phyloP scores from a whole-genome alignment of 192 early-diverging fungal genomes.

The Dissophora ornata region DNA sequence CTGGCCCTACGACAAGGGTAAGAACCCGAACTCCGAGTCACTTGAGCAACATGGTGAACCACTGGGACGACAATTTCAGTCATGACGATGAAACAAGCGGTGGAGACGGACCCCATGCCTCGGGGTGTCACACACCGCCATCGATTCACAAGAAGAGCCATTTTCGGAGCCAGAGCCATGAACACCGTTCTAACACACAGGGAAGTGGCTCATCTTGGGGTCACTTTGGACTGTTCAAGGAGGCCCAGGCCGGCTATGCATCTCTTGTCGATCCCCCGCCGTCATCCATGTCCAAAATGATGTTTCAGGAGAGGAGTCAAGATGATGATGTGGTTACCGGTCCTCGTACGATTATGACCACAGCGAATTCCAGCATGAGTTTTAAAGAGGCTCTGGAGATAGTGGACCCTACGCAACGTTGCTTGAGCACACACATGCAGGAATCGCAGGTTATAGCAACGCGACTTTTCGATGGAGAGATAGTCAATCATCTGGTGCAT shows the following conservation, averaged over 20 bases:
- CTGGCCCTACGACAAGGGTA: not conserved
- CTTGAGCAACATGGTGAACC: slow-evolving; percentile 30
- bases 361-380: too few relatives aligned
- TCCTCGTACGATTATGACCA: not conserved
- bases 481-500: slow-evolving; percentile 19
- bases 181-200: not conserved
- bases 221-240: not conserved
- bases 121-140: not conserved
- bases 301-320: slow-evolving; percentile 1
- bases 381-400: too few relatives aligned
- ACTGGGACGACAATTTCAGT: not conserved
- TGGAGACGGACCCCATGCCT: too few relatives aligned
- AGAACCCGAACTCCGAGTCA: slow-evolving; percentile 23
- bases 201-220: slow-evolving; percentile 11
- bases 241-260: slow-evolving; percentile 5
- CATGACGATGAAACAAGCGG: not conserved
- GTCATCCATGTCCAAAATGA: slow-evolving; percentile 2
- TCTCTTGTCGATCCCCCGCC: slow-evolving; percentile 8
- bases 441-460: not conserved
- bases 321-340: slow-evolving; percentile 10
- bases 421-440: too few relatives aligned
- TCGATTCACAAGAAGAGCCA: slow-evolving; percentile 1
- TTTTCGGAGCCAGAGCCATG: slow-evolving; percentile 28
- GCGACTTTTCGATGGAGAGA: not conserved
- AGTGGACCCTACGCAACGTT: too few relatives aligned